Evolutionary conservation across 192 early-diverging fungal genomes (phyloP).

Genomic region (Coemansia biformis): DNA sequence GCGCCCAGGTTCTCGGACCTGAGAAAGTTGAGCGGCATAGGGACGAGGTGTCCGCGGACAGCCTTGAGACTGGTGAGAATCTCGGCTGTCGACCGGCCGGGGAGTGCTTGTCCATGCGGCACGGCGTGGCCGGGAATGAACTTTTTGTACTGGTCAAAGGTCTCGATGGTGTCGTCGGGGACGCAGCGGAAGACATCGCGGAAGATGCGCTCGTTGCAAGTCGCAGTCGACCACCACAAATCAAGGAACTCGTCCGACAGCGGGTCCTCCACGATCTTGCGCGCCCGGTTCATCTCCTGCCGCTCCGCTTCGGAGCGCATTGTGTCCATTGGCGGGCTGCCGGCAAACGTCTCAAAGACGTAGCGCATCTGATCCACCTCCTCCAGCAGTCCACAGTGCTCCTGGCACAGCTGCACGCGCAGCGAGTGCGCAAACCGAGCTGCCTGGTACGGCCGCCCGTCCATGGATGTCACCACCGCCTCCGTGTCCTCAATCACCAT

Average conservation of each 20-base stretch:
- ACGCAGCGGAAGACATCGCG: slow-evolving; percentile 80
- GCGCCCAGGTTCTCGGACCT: slow-evolving; percentile 48
- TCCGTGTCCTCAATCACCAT: slow-evolving; percentile 73
- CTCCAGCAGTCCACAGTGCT: slow-evolving; percentile 72
- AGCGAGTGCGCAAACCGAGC: slow-evolving; percentile 68
- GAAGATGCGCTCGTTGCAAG: slow-evolving; percentile 63
- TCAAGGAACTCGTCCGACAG: slow-evolving; percentile 57
- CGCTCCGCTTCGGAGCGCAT: slow-evolving; percentile 11
- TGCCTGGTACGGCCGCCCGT: slow-evolving; percentile 68
- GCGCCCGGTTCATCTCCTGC: slow-evolving; percentile 1
- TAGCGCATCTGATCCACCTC: slow-evolving; percentile 44
- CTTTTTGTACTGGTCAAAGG: slow-evolving; percentile 53
- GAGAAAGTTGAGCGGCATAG: slow-evolving; percentile 49
- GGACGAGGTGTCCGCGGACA: slow-evolving; percentile 47
- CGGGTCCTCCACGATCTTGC: slow-evolving; percentile 59
- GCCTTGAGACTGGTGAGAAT: slow-evolving; percentile 30
- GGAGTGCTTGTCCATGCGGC: slow-evolving; percentile 42
- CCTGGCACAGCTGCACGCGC: slow-evolving; percentile 70
- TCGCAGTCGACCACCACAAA: slow-evolving; percentile 62
- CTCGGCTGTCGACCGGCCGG: slow-evolving; percentile 12
- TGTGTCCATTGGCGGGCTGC: slow-evolving; percentile 31
- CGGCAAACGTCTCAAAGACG: slow-evolving; percentile 40
- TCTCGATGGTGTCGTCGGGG: slow-evolving; percentile 73
- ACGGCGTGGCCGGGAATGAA: slow-evolving; percentile 46
- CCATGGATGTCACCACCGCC: slow-evolving; percentile 64